Evolutionary conservation across 192 early-diverging fungal species (phyloP), one percentile per base, ranked within the genome.

Genomic region (Rhizoclosmatium sp.): DNA sequence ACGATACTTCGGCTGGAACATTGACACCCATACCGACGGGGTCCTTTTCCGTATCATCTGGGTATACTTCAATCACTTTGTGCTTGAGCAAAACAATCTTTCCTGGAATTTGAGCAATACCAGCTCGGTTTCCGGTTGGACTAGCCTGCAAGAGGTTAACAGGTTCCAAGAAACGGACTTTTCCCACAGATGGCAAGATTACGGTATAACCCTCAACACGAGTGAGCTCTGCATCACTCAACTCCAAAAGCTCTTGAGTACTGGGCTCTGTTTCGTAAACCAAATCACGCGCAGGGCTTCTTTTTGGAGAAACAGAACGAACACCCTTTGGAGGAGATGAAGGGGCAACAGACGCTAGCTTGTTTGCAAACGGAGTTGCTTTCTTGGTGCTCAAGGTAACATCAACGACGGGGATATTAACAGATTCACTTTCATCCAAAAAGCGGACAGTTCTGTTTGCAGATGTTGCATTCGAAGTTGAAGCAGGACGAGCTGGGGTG

Each of bases 1-100:
- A 87, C 31, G 88, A 88, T 58, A 98, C 92, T 54, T 82, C 78
- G 2, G 96, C 97, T 0, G 92, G 92, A 0, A 96, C 94, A 79
- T 99, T 99, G 21, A 99, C 82, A 4, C 95, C 96, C 74, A 90
- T 78, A 7, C 98, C 98, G 40, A 89, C 89, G 3, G 92, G 89
- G 60, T 95, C 93, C 82, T 95, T 96, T 49, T 85, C 84, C 23
- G 78, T 78, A 51, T 95, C 92, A 66, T 95, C 93, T 0, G 95
- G 94, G 80, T 98, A 98, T 16, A 99, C 93, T 2, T 85, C 89
- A 81, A 90, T 88, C 48, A 87, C 85, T 65, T 91, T 92, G 47
- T 88, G 85, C 41, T 82, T 85, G 42, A 99, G 89, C 31, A 92
- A 75, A n/a, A 99, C 92, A 46, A 96, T 89, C 9, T 83, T 81